Conservation (phyloP, 371 early-diverging fungal genomes). For the Mucor indicus region DNA sequence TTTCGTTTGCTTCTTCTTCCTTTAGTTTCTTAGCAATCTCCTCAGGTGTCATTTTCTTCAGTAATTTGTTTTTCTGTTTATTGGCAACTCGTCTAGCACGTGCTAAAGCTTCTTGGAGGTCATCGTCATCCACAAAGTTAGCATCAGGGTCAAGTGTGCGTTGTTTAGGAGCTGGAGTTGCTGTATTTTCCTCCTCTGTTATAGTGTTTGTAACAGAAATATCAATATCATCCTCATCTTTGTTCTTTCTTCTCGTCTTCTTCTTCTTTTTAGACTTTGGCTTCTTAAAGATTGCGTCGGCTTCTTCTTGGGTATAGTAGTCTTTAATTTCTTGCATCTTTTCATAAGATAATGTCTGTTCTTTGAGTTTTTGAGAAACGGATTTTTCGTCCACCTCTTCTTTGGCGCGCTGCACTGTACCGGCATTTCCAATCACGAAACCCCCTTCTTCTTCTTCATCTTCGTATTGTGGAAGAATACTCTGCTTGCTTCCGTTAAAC, state of each 20-base stretch:
- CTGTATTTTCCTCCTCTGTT: background rate
- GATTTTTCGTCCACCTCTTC: conserved; percentile 29
- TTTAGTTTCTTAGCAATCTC: conserved; percentile 51
- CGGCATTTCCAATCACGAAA: conserved; percentile 44
- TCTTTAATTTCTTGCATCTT: conserved; percentile 65
- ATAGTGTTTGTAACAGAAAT: conserved; percentile 18
- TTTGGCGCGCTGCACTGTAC: conserved; percentile 11
- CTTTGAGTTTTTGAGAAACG: conserved; percentile 61
- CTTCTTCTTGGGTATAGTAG: conserved; percentile 88
- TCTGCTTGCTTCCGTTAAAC: conserved; percentile 53
- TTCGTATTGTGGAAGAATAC: conserved; percentile 82
- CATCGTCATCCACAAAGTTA: conserved; percentile 94
- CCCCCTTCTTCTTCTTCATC: conserved; percentile 61
- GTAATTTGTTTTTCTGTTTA: conserved; percentile 40
- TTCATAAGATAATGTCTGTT: conserved; percentile 58
- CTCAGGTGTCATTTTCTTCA: conserved; percentile 55
- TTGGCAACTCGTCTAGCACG: conserved; percentile 67
- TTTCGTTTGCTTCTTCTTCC: conserved; percentile 20
- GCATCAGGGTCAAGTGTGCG: conserved; percentile 35
- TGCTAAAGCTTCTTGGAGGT: conserved; percentile 81
- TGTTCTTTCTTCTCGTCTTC: conserved; percentile 48
- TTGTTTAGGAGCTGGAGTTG: background rate
- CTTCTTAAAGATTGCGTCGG: conserved; percentile 74
- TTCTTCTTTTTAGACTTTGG: conserved; percentile 65
- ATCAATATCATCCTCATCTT: conserved; percentile 34